Evolutionary conservation across 2,329 filamentous ascomycete genomes (phyloP), one percentile per base, ranked within the genome.

Genomic region (Aureobasidium mangrovei): DNA sequence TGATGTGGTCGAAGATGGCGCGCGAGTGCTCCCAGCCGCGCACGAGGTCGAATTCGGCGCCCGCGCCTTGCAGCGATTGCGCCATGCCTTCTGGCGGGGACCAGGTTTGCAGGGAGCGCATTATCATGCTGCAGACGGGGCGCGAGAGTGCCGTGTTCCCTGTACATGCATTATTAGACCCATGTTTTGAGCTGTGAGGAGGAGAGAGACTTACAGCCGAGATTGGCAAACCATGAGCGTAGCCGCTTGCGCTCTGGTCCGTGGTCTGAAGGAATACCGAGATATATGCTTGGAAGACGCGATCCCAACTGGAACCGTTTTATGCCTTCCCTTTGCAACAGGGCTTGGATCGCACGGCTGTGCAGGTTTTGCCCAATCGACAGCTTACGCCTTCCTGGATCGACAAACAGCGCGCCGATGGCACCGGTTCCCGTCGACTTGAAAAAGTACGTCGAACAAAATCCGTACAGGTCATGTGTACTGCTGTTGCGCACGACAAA

Each of bases 401-500:
- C 91, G 36, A 97, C 91, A 58, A 96, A 86, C n/a, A 97, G 77
- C 3, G 88, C 83, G 0, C 86, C 90, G 48, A 97, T 82, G 18
- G 89, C 84, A 12, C 88, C 89, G 4, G 83, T 83, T 5, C 79
- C 79, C 3, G 76, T 83, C n/a, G 73, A 77, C 39, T 82, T 82
- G 64, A 86, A 82, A 66, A 82, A 90, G 66, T 95, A 96, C 0
- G 90, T 95, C 0, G 90, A 86, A 64, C 87, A 91, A 69, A 96
- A 97, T 2, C 91, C 91, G 64, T 95, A 96, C 0, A 97, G 72
- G 0, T 88, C 88, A 59, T 89, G 85, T 0, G 91, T 97, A 67
- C 87, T 95, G 71, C 88, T 94, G 67, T 96, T 97, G 24, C 91
- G 82, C 32, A 97, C 91, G 7, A 96, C 90, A 64, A 91, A 95